Conservation (phyloP, 2,329 filamentous ascomycete genomes). For the Cyphellophora attinorum region DNA sequence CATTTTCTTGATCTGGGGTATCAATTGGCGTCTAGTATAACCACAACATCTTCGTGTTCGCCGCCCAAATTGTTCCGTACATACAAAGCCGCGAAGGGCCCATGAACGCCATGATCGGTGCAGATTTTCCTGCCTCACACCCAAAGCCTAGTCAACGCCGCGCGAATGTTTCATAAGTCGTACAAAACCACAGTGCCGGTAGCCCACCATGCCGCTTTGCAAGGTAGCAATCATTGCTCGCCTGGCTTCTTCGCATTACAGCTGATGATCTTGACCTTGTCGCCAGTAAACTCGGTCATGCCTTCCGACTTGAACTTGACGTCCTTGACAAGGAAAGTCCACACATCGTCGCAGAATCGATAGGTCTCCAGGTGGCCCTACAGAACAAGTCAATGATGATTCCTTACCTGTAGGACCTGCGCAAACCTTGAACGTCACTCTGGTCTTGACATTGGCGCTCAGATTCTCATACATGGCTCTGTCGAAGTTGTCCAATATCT, state of each 20-base stretch:
- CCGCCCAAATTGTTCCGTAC: no score
- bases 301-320: constrained; percentile 98
- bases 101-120: no score
- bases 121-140: no score
- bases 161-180: no score
- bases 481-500: constrained; percentile 93
- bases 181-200: no score
- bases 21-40: no score
- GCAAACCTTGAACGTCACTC: constrained; percentile 83
- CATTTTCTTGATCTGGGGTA: no score
- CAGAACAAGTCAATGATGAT: constrained; percentile 5
- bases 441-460: constrained; percentile 82
- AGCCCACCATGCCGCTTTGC: no score
- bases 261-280: constrained; percentile 97
- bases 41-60: no score
- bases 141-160: no score
- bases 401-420: background rate
- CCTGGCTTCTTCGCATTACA: constrained; percentile 82
- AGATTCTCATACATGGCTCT: constrained; percentile 84
- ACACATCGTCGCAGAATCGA: constrained; percentile 98
- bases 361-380: constrained; percentile 96
- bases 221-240: constrained; percentile 33
- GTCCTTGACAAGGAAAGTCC: constrained; percentile 98
- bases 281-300: constrained; percentile 63
- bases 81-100: no score